Percentiles rank a stretch among this genome's conserved stretches.
Evolutionary conservation across 306 rosid genomes (phyloP).

Genomic region (Vigna mungo): DNA sequence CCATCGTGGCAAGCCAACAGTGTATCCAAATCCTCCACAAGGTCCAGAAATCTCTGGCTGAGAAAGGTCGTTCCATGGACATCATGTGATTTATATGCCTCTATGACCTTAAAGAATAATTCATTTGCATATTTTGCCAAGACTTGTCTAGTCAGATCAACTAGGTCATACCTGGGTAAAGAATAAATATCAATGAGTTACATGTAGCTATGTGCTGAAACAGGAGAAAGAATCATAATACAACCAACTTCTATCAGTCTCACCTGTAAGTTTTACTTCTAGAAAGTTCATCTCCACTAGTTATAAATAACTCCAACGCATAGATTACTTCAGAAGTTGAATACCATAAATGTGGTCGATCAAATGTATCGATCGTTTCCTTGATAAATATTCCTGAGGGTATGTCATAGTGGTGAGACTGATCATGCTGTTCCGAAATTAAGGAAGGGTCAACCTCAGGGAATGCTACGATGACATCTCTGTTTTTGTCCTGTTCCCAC

Average conservation of each 20-base stretch:
- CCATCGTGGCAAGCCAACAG: constrained; percentile 88
- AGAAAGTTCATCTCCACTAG: constrained; percentile 68
- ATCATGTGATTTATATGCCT: constrained; percentile 65
- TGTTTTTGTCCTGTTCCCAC: constrained; percentile 80
- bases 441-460: constrained; percentile 84
- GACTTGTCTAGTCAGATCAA: constrained; percentile 88
- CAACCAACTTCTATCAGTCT: constrained; percentile 21
- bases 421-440: constrained; percentile 52
- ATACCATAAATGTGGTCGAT: constrained; percentile 88
- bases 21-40: constrained; percentile 75
- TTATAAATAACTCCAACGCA: constrained; percentile 76
- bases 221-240: neutral
- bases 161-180: constrained; percentile 77
- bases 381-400: constrained; percentile 47
- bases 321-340: constrained; percentile 78
- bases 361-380: constrained; percentile 63
- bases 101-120: constrained; percentile 67
- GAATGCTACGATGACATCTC: constrained; percentile 87
- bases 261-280: constrained; percentile 68
- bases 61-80: constrained; percentile 43
- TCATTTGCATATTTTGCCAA: constrained; percentile 80
- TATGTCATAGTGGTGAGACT: constrained; percentile 32
- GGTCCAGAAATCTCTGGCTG: constrained; percentile 68
- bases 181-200: constrained; percentile 13
- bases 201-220: neutral